Evolutionary conservation across 2,329 filamentous ascomycete species (phyloP).

Genomic region (Ophiostoma populinum): DNA sequence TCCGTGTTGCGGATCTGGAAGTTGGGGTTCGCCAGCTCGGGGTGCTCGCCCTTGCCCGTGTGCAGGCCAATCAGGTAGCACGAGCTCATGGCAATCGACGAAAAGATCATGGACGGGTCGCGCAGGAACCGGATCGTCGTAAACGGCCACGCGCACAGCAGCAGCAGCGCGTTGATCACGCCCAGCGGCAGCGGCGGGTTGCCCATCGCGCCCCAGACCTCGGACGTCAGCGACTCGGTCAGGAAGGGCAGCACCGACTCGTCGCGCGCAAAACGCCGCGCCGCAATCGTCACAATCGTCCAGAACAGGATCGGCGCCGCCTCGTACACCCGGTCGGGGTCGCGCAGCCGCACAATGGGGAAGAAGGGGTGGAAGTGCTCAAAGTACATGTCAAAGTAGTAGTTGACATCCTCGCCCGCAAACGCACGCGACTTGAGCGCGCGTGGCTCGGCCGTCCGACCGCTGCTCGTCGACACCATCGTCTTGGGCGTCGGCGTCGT

Average conservation of each 20-base stretch:
- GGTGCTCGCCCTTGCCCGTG: conserved; percentile 32
- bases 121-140: conserved; percentile 32
- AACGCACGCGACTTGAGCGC: conserved; percentile 30
- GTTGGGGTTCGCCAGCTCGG: conserved; percentile 28
- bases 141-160: conserved; percentile 34
- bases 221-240: conserved; percentile 27
- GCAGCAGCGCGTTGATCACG: conserved; percentile 32
- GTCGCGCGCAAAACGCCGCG: conserved; percentile 30
- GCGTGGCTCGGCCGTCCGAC: conserved; percentile 19
- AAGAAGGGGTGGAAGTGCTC: conserved; percentile 34
- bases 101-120: conserved; percentile 31
- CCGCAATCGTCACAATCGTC: conserved; percentile 33
- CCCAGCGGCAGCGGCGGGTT: conserved; percentile 26
- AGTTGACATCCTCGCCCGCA: conserved; percentile 34
- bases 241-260: conserved; percentile 25
- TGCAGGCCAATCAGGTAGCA: conserved; percentile 33
- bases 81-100: conserved; percentile 28
- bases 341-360: conserved; percentile 29
- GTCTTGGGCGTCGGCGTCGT: conserved; percentile 11
- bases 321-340: conserved; percentile 34
- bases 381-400: conserved; percentile 39
- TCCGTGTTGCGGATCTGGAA: conserved; percentile 27
- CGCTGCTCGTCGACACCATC: background rate
- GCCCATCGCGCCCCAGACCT: conserved; percentile 27
- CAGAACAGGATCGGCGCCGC: conserved; percentile 33